phyloP scores from a whole-genome alignment of 2,329 filamentous ascomycete species.

The Mycocentrospora acerina region DNA sequence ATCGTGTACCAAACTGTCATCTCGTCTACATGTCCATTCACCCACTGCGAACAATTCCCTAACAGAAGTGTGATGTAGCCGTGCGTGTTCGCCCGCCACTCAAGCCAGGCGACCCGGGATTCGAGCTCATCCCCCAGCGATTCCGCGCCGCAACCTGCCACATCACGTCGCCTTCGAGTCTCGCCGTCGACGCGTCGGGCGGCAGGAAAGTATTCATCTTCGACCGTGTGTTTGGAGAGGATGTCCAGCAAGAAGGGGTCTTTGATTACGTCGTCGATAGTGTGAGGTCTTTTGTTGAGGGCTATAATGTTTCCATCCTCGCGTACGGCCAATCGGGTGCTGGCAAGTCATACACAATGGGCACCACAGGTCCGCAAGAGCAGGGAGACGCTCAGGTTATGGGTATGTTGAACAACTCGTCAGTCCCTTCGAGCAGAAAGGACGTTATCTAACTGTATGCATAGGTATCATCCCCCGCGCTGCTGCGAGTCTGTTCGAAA shows the following conservation, averaged over 20 bases:
- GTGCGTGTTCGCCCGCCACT: conserved; percentile 91
- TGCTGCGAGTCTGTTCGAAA: conserved; percentile 83
- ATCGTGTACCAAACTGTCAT: neutral
- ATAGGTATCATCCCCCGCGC: conserved; percentile 96
- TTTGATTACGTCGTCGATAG: conserved; percentile 95
- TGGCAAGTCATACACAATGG: conserved; percentile 99
- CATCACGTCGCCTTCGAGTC: conserved; percentile 78
- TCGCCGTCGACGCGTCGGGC: conserved; percentile 87
- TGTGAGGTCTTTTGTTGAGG: conserved; percentile 85
- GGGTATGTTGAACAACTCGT: conserved; percentile 60
- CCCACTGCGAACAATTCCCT: conserved; percentile 12
- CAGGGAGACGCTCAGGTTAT: conserved; percentile 70
- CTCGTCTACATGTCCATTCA: neutral
- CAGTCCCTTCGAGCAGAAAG: neutral
- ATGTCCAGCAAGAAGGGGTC: conserved; percentile 81
- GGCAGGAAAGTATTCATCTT: conserved; percentile 96
- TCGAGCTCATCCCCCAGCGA: conserved; percentile 90
- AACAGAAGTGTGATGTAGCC: conserved; percentile 56
- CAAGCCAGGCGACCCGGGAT: conserved; percentile 81
- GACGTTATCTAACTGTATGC: conserved; percentile 18
- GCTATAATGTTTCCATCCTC: conserved; percentile 96
- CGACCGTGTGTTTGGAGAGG: conserved; percentile 86
- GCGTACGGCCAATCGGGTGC: conserved; percentile 97
- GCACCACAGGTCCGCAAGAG: conserved; percentile 82
- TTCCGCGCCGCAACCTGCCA: conserved; percentile 94